Evolutionary conservation across 176 grass and related monocot genomes (phyloP).

Genomic region (Eragrostis nindensis): DNA sequence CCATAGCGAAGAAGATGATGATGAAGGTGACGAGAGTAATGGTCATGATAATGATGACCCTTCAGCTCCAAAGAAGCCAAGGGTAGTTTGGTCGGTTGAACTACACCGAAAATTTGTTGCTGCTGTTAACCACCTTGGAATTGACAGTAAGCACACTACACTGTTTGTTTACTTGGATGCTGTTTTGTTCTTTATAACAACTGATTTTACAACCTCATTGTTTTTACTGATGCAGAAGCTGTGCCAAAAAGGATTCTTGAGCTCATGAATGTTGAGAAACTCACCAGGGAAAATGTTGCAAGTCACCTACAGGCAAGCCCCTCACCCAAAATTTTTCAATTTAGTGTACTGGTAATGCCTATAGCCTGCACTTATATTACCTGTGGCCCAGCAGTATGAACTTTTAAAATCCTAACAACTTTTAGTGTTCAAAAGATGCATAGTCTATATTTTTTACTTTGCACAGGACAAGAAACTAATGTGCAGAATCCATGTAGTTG

Average conservation of each 20-base stretch:
- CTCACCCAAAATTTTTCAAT: neutral
- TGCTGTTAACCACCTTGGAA: conserved; percentile 92
- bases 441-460: neutral
- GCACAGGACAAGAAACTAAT: neutral
- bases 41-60: conserved; percentile 73
- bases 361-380: neutral
- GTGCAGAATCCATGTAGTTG: neutral
- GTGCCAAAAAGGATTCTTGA: conserved; percentile 98
- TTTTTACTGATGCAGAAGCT: conserved; percentile 68
- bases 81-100: conserved; percentile 95
- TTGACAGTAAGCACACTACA: conserved; percentile 72
- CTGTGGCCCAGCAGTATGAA: neutral
- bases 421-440: conserved; percentile 2
- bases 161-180: neutral
- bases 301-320: conserved; percentile 89
- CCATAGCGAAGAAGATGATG: conserved; percentile 73
- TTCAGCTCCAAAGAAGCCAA: conserved; percentile 81
- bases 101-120: conserved; percentile 89
- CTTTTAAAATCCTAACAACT: neutral
- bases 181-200: neutral
- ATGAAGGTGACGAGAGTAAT: conserved; percentile 68
- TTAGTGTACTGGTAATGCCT: neutral
- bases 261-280: conserved; percentile 96
- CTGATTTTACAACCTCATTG: conserved; percentile 18
- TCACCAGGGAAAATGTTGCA: conserved; percentile 97